Conservation (phyloP, 192 early-diverging fungal species). For the Coemansia furcata region DNA sequence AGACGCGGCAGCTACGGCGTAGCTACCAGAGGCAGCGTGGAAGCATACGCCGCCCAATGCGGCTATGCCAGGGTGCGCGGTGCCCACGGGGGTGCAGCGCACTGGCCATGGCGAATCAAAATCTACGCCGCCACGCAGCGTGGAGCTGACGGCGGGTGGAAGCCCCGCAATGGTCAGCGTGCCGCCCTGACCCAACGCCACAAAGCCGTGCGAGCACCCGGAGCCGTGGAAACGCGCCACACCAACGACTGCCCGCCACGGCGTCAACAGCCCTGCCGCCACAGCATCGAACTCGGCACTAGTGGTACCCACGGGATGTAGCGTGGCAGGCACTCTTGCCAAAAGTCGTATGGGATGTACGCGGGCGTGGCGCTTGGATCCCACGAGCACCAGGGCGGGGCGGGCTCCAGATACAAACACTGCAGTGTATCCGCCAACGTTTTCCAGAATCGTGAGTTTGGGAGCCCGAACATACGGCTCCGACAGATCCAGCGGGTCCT, state of each 20-base stretch:
- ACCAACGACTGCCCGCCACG: slow-evolving; percentile 21
- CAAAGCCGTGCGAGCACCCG: slow-evolving; percentile 38
- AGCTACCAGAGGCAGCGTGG: slow-evolving; percentile 80
- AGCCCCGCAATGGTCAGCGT: slow-evolving; percentile 35
- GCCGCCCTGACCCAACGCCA: slow-evolving; percentile 41
- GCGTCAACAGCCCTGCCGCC: slow-evolving; percentile 17
- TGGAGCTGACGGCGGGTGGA: slow-evolving; percentile 7
- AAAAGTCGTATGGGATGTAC: slow-evolving; percentile 41
- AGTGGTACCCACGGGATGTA: slow-evolving; percentile 1
- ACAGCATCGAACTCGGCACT: slow-evolving; percentile 25
- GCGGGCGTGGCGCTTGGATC: slow-evolving; percentile 39
- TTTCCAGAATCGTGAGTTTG: slow-evolving; percentile 39
- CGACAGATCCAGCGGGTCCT: neutral
- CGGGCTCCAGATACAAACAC: slow-evolving; percentile 34
- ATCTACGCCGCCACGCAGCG: slow-evolving; percentile 36
- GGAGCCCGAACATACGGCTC: slow-evolving; percentile 14
- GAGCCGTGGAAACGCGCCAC: slow-evolving; percentile 44
- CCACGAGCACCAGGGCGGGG: slow-evolving; percentile 31
- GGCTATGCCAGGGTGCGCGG: slow-evolving; percentile 30
- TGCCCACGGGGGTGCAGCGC: slow-evolving; percentile 43
- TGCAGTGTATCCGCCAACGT: slow-evolving; percentile 40
- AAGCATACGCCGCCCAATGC: slow-evolving; percentile 71
- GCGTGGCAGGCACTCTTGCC: slow-evolving; percentile 18
- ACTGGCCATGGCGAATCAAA: slow-evolving; percentile 51
- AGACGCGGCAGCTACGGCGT: slow-evolving; percentile 71